Percentiles rank a stretch among this genome's conserved stretches.
Evolutionary conservation across 1,139 yeast genomes (phyloP).

Genomic region (Taiozyma sp.): DNA sequence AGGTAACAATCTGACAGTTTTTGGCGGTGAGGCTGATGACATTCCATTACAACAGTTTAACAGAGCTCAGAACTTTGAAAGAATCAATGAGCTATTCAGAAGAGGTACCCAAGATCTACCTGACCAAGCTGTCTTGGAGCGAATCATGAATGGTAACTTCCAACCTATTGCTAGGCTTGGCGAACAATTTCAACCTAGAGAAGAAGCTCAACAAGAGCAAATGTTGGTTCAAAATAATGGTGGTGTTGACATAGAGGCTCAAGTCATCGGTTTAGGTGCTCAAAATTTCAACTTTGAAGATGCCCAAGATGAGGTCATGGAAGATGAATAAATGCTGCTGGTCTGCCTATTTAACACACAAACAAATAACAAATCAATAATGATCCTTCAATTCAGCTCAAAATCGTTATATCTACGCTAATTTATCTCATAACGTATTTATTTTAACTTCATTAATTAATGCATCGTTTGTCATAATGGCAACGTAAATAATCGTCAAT

Average conservation of each 20-base stretch:
- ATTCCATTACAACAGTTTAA: neutral
- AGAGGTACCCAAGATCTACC: neutral
- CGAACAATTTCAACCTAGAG: neutral
- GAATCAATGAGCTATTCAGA: constrained; percentile 7
- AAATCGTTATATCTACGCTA: neutral
- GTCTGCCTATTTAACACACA: neutral
- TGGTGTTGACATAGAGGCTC: neutral
- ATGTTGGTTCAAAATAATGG: neutral
- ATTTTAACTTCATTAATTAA: neutral
- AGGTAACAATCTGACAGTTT: neutral
- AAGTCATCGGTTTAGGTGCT: constrained; percentile 1
- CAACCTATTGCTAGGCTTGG: constrained; percentile 1
- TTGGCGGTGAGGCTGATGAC: neutral
- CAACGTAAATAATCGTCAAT: neutral
- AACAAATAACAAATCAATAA: neutral
- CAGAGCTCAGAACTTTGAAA: constrained; percentile 2
- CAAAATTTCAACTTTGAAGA: constrained; percentile 1
- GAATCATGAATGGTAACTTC: neutral
- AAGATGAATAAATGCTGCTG: neutral
- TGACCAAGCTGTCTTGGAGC: neutral
- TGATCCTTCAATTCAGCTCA: neutral
- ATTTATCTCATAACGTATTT: neutral
- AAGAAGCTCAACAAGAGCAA: neutral
- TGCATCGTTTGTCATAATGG: neutral
- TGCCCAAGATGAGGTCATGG: constrained; percentile 1